phyloP scores from a whole-genome alignment of 2,329 filamentous ascomycete genomes.

The Ophiognomonia clavigignenti-juglandacearum region DNA sequence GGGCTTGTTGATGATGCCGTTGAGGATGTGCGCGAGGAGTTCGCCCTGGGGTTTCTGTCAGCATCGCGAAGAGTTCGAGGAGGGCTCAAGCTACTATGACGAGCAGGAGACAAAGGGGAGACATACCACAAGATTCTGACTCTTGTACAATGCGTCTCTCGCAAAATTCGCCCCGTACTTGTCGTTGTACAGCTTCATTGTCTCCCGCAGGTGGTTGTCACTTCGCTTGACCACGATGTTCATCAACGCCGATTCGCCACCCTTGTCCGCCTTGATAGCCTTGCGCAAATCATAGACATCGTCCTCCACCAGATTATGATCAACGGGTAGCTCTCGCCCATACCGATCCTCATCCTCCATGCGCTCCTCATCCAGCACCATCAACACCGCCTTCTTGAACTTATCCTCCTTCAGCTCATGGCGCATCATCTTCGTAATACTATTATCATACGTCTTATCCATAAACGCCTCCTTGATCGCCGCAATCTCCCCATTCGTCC shows the following conservation, averaged over 20 bases:
- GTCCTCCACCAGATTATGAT: slow-evolving; percentile 57
- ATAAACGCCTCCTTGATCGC: slow-evolving; percentile 83
- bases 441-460: slow-evolving; percentile 87
- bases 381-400: slow-evolving; percentile 82
- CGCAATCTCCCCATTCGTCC: slow-evolving; percentile 80
- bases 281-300: slow-evolving; percentile 70
- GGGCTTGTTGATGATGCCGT: slow-evolving; percentile 92
- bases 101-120: neutral
- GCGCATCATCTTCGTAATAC: slow-evolving; percentile 78
- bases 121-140: slow-evolving; percentile 84
- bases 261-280: slow-evolving; percentile 66
- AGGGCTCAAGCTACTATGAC: neutral
- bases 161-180: slow-evolving; percentile 78
- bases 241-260: slow-evolving; percentile 85
- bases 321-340: slow-evolving; percentile 52
- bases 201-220: slow-evolving; percentile 75
- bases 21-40: slow-evolving; percentile 88
- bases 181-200: slow-evolving; percentile 71
- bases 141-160: slow-evolving; percentile 80
- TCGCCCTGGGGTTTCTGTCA: slow-evolving; percentile 63
- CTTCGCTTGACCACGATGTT: slow-evolving; percentile 75
- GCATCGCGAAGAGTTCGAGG: neutral
- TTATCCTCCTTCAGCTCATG: slow-evolving; percentile 93
- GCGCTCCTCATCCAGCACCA: slow-evolving; percentile 74
- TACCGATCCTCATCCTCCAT: slow-evolving; percentile 75